phyloP scores from a whole-genome alignment of 805 yeast species.

The Nakazawaea populi region DNA sequence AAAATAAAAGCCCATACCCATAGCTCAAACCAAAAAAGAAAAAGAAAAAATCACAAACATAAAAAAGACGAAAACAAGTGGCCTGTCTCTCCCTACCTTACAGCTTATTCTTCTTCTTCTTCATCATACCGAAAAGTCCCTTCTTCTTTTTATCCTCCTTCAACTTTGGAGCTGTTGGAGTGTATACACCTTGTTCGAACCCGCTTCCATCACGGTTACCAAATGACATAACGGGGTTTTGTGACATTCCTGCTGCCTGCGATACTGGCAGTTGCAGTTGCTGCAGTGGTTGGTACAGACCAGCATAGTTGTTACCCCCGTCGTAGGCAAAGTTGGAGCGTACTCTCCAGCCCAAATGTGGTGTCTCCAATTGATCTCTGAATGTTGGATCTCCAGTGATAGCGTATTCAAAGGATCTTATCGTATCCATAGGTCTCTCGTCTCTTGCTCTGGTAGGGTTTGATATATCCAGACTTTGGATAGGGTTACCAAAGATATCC shows the following conservation, averaged over 20 bases:
- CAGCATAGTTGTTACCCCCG: slow-evolving; percentile 20
- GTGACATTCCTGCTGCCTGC: neutral
- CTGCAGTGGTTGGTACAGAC: neutral
- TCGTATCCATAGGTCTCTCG: slow-evolving; percentile 96
- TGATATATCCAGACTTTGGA: slow-evolving; percentile 74
- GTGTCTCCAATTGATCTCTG: slow-evolving; percentile 77
- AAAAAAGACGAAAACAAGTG: too few relatives aligned
- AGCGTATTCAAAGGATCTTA: slow-evolving; percentile 87
- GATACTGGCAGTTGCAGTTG: slow-evolving; percentile 8
- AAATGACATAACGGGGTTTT: slow-evolving; percentile 9
- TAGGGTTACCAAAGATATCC: slow-evolving; percentile 85
- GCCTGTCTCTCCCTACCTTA: too few relatives aligned
- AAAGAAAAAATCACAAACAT: neutral
- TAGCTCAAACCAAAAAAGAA: neutral
- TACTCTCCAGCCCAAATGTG: slow-evolving; percentile 77
- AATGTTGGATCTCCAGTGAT: slow-evolving; percentile 83
- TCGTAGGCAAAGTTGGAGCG: slow-evolving; percentile 60
- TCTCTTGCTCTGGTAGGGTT: slow-evolving; percentile 92
- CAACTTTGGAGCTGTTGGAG: slow-evolving; percentile 42
- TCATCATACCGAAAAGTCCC: slow-evolving; percentile 70
- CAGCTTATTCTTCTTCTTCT: slow-evolving; percentile 12
- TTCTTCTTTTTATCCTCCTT: slow-evolving; percentile 66
- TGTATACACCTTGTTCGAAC: slow-evolving; percentile 53
- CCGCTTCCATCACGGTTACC: slow-evolving; percentile 17
- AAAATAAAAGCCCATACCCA: too few relatives aligned